phyloP scores from a whole-genome alignment of 768 basidiomycete species.

The Exsudoporus frostii region DNA sequence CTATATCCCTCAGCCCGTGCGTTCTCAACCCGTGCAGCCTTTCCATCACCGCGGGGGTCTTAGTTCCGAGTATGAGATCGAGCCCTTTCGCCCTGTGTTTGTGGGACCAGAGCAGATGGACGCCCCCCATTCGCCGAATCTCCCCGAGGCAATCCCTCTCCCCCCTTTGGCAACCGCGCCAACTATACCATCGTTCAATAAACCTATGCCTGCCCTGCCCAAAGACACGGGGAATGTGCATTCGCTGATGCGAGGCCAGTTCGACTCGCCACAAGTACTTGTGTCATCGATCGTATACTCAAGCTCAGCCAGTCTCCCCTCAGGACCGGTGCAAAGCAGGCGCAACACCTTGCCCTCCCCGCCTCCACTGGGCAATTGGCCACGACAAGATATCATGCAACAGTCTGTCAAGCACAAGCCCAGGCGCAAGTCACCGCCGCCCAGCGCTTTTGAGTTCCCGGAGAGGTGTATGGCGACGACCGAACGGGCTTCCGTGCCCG shows the following conservation, averaged over 20 bases:
- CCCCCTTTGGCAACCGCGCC: slow-evolving; percentile 20
- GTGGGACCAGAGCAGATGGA: slow-evolving; percentile 23
- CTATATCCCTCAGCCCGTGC: slow-evolving; percentile 43
- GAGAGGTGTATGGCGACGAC: background rate
- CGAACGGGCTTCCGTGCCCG: slow-evolving; percentile 1
- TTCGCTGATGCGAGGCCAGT: slow-evolving; percentile 11
- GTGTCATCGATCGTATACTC: slow-evolving; percentile 34
- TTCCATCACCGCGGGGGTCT: slow-evolving; percentile 39
- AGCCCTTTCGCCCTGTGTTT: slow-evolving; percentile 38
- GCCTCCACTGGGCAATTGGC: slow-evolving; percentile 54
- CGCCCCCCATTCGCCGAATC: slow-evolving; percentile 1
- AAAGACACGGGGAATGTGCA: background rate
- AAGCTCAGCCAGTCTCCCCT: slow-evolving; percentile 21
- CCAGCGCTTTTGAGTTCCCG: slow-evolving; percentile 27
- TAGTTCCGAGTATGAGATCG: slow-evolving; percentile 45
- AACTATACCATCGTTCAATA: slow-evolving; percentile 13
- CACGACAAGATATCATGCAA: slow-evolving; percentile 39
- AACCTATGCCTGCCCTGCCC: slow-evolving; percentile 13
- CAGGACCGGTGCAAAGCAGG: slow-evolving; percentile 9
- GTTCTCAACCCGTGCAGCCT: slow-evolving; percentile 29
- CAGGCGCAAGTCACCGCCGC: slow-evolving; percentile 13
- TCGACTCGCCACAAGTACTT: slow-evolving; percentile 6
- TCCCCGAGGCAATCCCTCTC: slow-evolving; percentile 27
- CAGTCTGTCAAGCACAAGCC: slow-evolving; percentile 15
- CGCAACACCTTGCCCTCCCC: slow-evolving; percentile 31